Percentiles rank a stretch among this genome's conserved stretches.
Evolutionary conservation across 139 green algal genomes (phyloP).

Genomic region (Nannochloris sp.): DNA sequence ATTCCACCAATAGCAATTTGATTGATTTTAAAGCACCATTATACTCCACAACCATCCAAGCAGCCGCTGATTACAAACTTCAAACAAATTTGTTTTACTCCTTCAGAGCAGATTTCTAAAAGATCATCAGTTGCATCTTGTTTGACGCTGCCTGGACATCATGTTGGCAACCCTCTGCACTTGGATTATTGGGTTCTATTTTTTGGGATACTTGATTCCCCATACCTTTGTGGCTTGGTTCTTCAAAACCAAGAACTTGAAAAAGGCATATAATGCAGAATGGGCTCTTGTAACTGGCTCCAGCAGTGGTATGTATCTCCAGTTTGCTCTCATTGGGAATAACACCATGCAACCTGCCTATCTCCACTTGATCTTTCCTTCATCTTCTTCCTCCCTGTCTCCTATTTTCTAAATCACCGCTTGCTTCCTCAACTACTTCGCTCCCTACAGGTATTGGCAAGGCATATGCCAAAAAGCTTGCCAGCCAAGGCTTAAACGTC

Average conservation of each 20-base stretch:
- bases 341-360: neutral
- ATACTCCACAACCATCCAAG: too few relatives aligned
- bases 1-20: too few relatives aligned
- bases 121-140: neutral
- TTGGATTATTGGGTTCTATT: slow-evolving; percentile 20
- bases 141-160: neutral
- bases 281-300: slow-evolving; percentile 91
- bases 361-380: too few relatives aligned
- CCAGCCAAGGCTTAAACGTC: slow-evolving; percentile 80
- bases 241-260: slow-evolving; percentile 77
- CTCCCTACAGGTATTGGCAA: slow-evolving; percentile 82
- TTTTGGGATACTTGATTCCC: slow-evolving; percentile 54
- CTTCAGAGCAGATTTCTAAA: neutral
- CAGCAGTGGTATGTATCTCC: slow-evolving; percentile 61
- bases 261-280: slow-evolving; percentile 73
- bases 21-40: too few relatives aligned
- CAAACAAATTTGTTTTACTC: too few relatives aligned
- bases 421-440: neutral
- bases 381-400: neutral
- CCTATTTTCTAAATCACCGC: neutral
- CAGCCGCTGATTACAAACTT: too few relatives aligned
- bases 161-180: slow-evolving; percentile 14
- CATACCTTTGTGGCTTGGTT: slow-evolving; percentile 53
- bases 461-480: slow-evolving; percentile 68
- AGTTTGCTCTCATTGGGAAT: neutral